Percentiles rank a stretch among this genome's conserved stretches.
These are phyloP conservation scores for Apophysomyces trapeziformis DNA, from an alignment of 371 early-diverging fungal genomes.

Conservation along the genomic window DNA sequence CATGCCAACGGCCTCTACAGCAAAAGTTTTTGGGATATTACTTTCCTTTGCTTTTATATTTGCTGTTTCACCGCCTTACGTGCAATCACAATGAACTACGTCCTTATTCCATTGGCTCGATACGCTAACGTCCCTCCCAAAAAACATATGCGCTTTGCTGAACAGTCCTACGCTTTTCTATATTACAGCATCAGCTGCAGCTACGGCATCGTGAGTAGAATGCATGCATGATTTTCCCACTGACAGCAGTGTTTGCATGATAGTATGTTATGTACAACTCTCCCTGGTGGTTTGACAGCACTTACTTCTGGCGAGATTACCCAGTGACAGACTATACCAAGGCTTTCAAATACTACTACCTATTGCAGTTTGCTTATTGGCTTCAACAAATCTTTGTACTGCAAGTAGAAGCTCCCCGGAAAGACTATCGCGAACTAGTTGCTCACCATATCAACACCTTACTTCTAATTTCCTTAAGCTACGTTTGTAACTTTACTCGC, in stretches of 20 bases:
- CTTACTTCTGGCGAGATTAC: conserved; percentile 67
- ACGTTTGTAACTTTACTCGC: conserved; percentile 72
- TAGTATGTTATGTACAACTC: conserved; percentile 57
- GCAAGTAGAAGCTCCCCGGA: conserved; percentile 72
- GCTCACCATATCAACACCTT: conserved; percentile 78
- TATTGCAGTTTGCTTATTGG: conserved; percentile 77
- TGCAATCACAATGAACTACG: conserved; percentile 53
- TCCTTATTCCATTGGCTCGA: conserved; percentile 61
- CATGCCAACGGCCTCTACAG: conserved; percentile 48
- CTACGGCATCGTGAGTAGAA: conserved; percentile 54
- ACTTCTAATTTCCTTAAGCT: conserved; percentile 65
- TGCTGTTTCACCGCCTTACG: conserved; percentile 67
- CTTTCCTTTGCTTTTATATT: conserved; percentile 64
- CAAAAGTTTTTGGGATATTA: conserved; percentile 60
- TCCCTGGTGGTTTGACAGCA: conserved; percentile 71
- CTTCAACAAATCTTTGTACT: conserved; percentile 76
- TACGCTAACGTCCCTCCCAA: conserved; percentile 43
- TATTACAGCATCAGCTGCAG: conserved; percentile 57
- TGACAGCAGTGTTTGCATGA: not conserved
- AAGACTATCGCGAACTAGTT: conserved; percentile 73
- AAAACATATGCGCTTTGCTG: conserved; percentile 67
- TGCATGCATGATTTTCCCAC: not conserved
- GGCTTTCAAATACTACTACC: conserved; percentile 71
- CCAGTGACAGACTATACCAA: conserved; percentile 61
- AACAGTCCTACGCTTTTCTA: conserved; percentile 70